Evolutionary conservation across 495 filamentous ascomycete genomes (phyloP), one percentile per base, ranked within the genome.

Genomic region (Opeltia flavorubescens): DNA sequence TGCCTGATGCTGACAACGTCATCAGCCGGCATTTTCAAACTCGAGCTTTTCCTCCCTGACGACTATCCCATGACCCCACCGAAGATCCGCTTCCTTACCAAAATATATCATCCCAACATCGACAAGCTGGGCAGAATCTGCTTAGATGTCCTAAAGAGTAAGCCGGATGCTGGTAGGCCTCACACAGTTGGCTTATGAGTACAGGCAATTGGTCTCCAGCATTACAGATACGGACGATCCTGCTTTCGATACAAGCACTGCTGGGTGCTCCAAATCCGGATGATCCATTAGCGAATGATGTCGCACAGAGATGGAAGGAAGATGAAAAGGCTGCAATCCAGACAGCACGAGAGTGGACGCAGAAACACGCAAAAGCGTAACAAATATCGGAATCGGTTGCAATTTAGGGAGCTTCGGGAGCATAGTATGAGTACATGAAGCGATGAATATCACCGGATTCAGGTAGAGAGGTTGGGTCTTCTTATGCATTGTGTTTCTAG

Each of bases 51-150:
- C 67, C 73, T 99, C n/a, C 93, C 91, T 28, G 91, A 99, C 58
- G 91, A 99, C 66, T 99, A 99, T 59, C 91, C 91, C 8, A 99
- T 99, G 91, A 93, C 86, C 28, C 91, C 91, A 24, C 91, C 91
- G 11, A 95, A 95, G 69, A 95, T 99, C 53, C 83, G 91, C 31
- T 99, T 99, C 66, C 67, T 99, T 17, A 99, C 91, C 53, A 95
- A 94, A 66, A 99, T 99, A 62, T 99, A 95, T 62, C 91, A 99
- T 59, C 91, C 91, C 27, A 99, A 99, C 62, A 95, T 99, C 51
- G 91, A 99, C 61, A 89, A 91, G 65, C 76, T 96, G 0, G 91
- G 91, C 39, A 82, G 91, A 24, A 99, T 99, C 62, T 99, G 91
- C 63, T 63, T 99, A 44, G 91, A 99, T 63, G 93, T 99, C 23